Evolutionary conservation across 345 rosid species (phyloP), one percentile per base, ranked within the genome.

Genomic region (Citrus hindsii): DNA sequence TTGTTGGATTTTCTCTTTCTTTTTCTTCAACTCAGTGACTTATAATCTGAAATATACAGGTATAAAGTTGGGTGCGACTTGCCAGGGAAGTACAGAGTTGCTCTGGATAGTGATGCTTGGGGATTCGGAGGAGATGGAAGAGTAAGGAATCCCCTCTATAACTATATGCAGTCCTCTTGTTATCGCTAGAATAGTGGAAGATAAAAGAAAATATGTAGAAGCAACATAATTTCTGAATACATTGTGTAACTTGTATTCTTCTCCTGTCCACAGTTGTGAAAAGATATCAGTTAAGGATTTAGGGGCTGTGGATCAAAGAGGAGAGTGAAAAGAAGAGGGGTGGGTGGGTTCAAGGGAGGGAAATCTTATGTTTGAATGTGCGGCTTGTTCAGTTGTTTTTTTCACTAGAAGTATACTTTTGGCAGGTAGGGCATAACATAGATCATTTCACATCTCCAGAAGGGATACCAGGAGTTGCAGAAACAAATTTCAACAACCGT

Each of bases 1-100:
- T 27, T 51, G 12, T 33, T n/a, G 27, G 21, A 30, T 33, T 64
- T 69, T 46, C 51, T 19, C 7, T 59, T 18, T 19, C 61, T 60
- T 25, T 16, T 59, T 74, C 37, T 72, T 8, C 38, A 63, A 74
- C 59, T 61, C 35, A 64, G n/a, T 68, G 40, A 61, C 55, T 65
- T 58, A 55, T 22, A 32, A 69, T 65, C n/a, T 80, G 78, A 69
- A 82, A 83, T 38, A 35, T 87, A 75, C 88, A 92, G 97, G 85
- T 92, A 88, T 77, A 90, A 92, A 82, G 88, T 92, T 40, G 97
- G 97, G 40, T 92, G 94, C 55, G 90, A 89, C 86, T 87, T 87
- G 85, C 97, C 97, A 1, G 97, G 97, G 78, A 90, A 87, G 86
- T 90, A 92, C 65, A 85, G 88, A 88, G 90, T 92, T 80, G 97